Percentiles rank a stretch among this genome's conserved stretches.
Conservation (phyloP, 495 filamentous ascomycete genomes). For the Aspergillus avenaceus region DNA sequence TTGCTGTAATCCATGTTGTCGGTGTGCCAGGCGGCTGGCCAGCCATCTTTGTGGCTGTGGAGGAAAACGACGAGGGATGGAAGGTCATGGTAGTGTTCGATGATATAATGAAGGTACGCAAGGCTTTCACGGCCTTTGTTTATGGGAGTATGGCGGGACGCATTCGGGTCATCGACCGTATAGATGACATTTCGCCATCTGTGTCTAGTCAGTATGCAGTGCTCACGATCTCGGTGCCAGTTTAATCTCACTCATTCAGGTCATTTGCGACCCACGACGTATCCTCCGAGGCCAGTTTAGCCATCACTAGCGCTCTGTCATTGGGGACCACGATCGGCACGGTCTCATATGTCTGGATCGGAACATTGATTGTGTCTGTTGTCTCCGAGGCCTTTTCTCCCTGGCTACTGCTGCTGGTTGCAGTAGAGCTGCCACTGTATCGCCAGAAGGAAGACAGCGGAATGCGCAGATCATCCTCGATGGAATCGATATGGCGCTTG, state of each 20-base stretch:
- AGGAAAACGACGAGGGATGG: slow-evolving; percentile 39
- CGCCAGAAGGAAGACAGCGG: slow-evolving; percentile 21
- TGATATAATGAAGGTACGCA: slow-evolving; percentile 45
- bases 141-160: slow-evolving; percentile 33
- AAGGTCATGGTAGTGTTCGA: slow-evolving; percentile 45
- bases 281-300: slow-evolving; percentile 32
- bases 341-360: slow-evolving; percentile 22
- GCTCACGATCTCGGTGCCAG: slow-evolving; percentile 3
- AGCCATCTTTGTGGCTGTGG: slow-evolving; percentile 39
- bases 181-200: slow-evolving; percentile 45
- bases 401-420: slow-evolving; percentile 5
- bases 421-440: slow-evolving; percentile 19
- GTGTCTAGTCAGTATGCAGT: neutral
- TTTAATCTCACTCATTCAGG: slow-evolving; percentile 32
- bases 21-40: slow-evolving; percentile 42
- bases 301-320: slow-evolving; percentile 41
- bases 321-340: slow-evolving; percentile 34
- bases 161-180: slow-evolving; percentile 39
- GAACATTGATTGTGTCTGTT: neutral
- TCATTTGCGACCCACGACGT: slow-evolving; percentile 39
- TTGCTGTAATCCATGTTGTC: slow-evolving; percentile 43
- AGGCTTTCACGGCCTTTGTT: slow-evolving; percentile 47
- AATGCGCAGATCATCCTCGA: slow-evolving; percentile 20
- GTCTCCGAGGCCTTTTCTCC: slow-evolving; percentile 1
- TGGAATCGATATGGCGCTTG: slow-evolving; percentile 27